Evolutionary conservation across 192 early-diverging fungal genomes (phyloP), one percentile per base, ranked within the genome.

Genomic region (Backusella psychrophila): DNA sequence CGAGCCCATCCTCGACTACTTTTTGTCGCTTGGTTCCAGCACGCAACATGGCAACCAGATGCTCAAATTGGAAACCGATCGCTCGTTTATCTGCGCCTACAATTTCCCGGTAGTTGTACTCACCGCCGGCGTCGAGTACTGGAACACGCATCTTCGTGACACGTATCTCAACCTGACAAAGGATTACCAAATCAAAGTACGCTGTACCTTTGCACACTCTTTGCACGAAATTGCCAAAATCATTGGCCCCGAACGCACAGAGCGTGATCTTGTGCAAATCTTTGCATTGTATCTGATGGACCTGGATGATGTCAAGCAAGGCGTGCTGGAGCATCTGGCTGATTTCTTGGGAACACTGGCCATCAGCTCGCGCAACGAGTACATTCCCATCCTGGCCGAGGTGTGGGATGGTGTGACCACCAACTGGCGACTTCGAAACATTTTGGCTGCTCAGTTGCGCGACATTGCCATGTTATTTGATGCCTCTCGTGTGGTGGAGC

Each of bases 391-490:
- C 74, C 80, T 93, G 1, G 78, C 83, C 68, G 87, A 90, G 72
- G 89, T 92, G 6, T 93, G 93, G 81, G 83, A 84, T 42, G 90
- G 90, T 52, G 86, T 93, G 42, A 87, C 86, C n/a, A 86, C 83
- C 49, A 89, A 91, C 69, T 93, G 92, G 91, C 86, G 91, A 26
- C 80, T 92, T 19, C 83, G 93, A 69, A 89, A 93, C 79, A 84
- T 90, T 19, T 82, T 94, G 80, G 89, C 90, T 3, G 80, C 79
- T 26, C 93, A 94, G 80, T 73, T 94, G 15, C 85, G 89, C 21
- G 84, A 78, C 1, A 80, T 94, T 34, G 90, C 90, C 39, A 82
- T 88, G 44, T 71, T 91, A 46, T 90, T 89, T 65, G 86, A 91
- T 15, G 84, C 84, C 0, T 75, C 83, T 6, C 81, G 86, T 53